A percentile compares a stretch with the other conserved stretches of the same genome.
These are phyloP conservation scores for Monosporascus sp. DNA, from an alignment of 2,329 filamentous ascomycete species.

Conservation along the genomic window DNA sequence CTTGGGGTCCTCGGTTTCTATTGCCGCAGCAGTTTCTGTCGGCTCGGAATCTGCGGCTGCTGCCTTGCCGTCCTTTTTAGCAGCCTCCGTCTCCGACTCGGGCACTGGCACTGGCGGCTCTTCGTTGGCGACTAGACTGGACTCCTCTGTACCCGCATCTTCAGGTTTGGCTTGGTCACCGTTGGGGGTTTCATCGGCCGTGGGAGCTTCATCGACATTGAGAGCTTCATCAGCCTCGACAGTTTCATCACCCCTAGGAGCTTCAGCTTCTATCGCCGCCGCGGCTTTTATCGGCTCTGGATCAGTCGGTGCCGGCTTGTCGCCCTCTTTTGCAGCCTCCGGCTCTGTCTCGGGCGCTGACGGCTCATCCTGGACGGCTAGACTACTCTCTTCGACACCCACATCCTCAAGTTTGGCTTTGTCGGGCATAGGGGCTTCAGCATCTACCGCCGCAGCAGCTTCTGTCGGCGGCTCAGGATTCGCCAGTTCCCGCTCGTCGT, in stretches of 20 bases:
- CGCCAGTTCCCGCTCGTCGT: neutral
- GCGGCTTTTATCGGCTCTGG: neutral
- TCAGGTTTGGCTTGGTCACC: neutral
- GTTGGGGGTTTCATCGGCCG: neutral
- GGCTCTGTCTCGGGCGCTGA: constrained; percentile 5
- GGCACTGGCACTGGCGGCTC: neutral
- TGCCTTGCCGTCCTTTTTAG: neutral
- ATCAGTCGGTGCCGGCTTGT: neutral
- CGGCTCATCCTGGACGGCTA: constrained; percentile 3
- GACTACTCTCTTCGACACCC: neutral
- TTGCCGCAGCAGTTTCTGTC: neutral
- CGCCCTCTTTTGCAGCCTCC: constrained; percentile 1
- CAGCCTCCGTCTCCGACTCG: neutral
- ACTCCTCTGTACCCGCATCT: neutral
- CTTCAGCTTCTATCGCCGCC: neutral
- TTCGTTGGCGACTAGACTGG: neutral
- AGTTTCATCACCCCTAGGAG: neutral
- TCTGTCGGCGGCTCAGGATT: constrained; percentile 4
- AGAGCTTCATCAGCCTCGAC: neutral
- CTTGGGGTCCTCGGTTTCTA: neutral
- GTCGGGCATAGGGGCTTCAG: neutral
- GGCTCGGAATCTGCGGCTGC: constrained; percentile 1
- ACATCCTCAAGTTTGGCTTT: constrained; percentile 5
- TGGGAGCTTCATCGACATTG: constrained; percentile 1
- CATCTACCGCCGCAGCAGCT: neutral